These are phyloP conservation scores for Ramaria rubella DNA, from an alignment of 768 basidiomycete species.

Conservation along the genomic window DNA sequence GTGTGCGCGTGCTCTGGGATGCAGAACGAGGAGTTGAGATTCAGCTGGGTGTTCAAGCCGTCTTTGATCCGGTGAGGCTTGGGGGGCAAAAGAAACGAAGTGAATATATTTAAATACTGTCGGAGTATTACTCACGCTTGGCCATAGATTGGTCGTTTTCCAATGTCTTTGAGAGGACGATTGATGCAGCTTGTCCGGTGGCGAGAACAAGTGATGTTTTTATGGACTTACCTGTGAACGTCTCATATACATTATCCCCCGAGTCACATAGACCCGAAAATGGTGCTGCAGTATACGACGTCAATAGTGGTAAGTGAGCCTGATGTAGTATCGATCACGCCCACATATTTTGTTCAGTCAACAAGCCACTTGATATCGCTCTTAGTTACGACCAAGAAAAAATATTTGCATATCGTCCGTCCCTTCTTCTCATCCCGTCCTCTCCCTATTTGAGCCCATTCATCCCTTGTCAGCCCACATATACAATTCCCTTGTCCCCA, in stretches of 20 bases:
- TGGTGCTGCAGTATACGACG: constrained; percentile 43
- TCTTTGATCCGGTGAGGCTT: constrained; percentile 68
- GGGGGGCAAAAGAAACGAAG: constrained; percentile 49
- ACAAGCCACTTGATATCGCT: constrained; percentile 46
- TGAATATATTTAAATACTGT: constrained; percentile 21
- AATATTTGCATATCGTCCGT: constrained; percentile 55
- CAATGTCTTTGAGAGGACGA: constrained; percentile 58
- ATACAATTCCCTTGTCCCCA: constrained; percentile 36
- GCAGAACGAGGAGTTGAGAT: constrained; percentile 49
- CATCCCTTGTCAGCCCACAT: neutral
- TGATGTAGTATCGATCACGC: constrained; percentile 3
- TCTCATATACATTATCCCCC: constrained; percentile 44
- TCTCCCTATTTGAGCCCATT: neutral
- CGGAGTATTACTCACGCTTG: neutral
- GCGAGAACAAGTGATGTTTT: constrained; percentile 52
- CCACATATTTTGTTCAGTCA: constrained; percentile 24
- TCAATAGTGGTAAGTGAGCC: constrained; percentile 37
- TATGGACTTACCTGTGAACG: constrained; percentile 40
- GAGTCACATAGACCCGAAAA: constrained; percentile 36
- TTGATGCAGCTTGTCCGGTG: constrained; percentile 64
- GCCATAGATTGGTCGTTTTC: constrained; percentile 65
- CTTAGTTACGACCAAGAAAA: constrained; percentile 48
- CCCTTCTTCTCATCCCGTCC: neutral
- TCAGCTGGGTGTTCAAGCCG: constrained; percentile 62
- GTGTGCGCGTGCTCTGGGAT: constrained; percentile 66